phyloP scores from a whole-genome alignment of 1,284 basidiomycete genomes.

The Sporisorium iseilematis-ciliati region DNA sequence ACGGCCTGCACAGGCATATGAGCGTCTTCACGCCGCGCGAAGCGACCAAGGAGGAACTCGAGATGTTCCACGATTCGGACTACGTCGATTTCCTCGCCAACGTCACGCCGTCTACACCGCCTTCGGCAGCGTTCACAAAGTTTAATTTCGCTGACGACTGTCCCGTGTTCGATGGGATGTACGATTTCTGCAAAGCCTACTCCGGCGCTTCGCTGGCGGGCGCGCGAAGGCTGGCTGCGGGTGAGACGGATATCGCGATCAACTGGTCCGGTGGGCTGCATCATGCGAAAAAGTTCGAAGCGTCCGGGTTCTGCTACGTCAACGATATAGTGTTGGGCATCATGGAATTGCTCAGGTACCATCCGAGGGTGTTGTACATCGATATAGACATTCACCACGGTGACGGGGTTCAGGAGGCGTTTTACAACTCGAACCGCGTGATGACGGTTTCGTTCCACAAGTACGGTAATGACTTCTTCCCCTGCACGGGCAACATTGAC shows the following conservation, averaged over 20 bases:
- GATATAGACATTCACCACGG: slow-evolving; percentile 99
- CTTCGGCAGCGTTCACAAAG: slow-evolving; percentile 61
- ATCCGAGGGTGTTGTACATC: slow-evolving; percentile 91
- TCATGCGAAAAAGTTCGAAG: slow-evolving; percentile 97
- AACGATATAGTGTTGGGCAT: slow-evolving; percentile 77
- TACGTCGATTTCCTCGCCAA: slow-evolving; percentile 94
- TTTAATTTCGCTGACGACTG: slow-evolving; percentile 70
- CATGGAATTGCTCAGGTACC: slow-evolving; percentile 71
- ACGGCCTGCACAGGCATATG: slow-evolving; percentile 95
- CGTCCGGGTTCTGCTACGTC: slow-evolving; percentile 96
- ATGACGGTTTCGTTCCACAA: slow-evolving; percentile 99
- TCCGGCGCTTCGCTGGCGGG: slow-evolving; percentile 81
- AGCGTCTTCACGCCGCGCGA: slow-evolving; percentile 89
- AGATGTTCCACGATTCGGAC: slow-evolving; percentile 89
- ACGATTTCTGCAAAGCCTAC: slow-evolving; percentile 68
- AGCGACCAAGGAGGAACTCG: slow-evolving; percentile 89
- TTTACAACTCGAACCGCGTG: slow-evolving; percentile 96
- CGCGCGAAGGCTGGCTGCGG: slow-evolving; percentile 70
- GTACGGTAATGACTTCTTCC: slow-evolving; percentile 96
- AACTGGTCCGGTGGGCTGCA: slow-evolving; percentile 99
- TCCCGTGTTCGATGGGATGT: slow-evolving; percentile 69
- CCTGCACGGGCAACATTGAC: slow-evolving; percentile 67
- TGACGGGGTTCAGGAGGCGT: slow-evolving; percentile 99
- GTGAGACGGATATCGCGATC: slow-evolving; percentile 92
- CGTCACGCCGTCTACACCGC: slow-evolving; percentile 64